A percentile compares a stretch with the other conserved stretches of the same genome.
Evolutionary conservation across 192 early-diverging fungal species (phyloP).

Genomic region (Backusella morwellensis): DNA sequence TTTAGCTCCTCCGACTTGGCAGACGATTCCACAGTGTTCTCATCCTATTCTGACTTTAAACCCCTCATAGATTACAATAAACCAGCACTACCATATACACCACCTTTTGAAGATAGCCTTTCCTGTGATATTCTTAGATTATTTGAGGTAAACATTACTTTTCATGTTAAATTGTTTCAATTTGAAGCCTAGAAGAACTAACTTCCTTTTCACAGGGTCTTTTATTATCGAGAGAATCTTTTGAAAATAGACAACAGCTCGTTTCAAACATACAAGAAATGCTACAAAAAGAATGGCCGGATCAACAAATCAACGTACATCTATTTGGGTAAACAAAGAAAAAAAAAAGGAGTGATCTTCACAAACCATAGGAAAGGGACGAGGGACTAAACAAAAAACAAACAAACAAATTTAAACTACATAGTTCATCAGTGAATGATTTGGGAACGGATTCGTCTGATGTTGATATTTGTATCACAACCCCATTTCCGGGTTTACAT

Average conservation of each 20-base stretch:
- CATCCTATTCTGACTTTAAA: not conserved
- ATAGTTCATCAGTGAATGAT: not conserved
- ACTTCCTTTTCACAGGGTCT: not conserved
- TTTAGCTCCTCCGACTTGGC: not conserved
- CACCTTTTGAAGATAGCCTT: not conserved
- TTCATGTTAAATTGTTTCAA: not conserved
- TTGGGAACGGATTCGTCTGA: not conserved
- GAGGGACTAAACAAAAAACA: not conserved
- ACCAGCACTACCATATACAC: not conserved
- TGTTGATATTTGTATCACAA: not conserved
- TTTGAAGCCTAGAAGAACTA: not conserved
- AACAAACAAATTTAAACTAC: not conserved
- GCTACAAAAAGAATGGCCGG: not conserved
- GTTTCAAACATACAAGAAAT: not conserved
- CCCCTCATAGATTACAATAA: not conserved
- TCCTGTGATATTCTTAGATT: not conserved
- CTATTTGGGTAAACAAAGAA: not conserved
- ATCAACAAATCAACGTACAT: not conserved
- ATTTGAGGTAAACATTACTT: not conserved
- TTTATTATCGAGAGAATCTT: not conserved
- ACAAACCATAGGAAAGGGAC: not conserved
- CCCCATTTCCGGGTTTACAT: conserved; percentile 1
- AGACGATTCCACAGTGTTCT: not conserved
- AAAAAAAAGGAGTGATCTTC: not conserved
- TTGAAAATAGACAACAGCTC: not conserved